Base-by-base conservation (phyloP, 2,329 filamentous ascomycete genomes). In the Corniculantispora saksenae region DNA sequence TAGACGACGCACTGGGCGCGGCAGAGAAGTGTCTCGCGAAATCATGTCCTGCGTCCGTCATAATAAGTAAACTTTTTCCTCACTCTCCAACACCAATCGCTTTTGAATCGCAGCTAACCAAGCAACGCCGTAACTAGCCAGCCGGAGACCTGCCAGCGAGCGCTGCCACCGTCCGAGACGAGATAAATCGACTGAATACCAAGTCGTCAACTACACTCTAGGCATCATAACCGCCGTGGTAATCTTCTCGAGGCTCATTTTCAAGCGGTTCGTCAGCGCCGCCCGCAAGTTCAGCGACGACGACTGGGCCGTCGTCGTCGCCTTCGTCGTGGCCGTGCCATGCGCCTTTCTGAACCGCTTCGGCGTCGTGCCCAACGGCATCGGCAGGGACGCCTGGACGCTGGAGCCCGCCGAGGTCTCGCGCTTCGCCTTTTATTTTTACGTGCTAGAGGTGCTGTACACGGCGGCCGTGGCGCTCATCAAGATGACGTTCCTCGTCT, bases 401-500 rank as follows among this genome's bases (percentile, higher is more conserved):
- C 68, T 83, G 17, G 66, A 73, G 1, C 73, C 74, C 8, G 71
- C 75, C 1, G 66, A 74, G 23, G 76, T 84, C 54, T 80, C 78
- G 55, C 70, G 72, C 0, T 79, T 84, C 54, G 67, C 77, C 5
- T 71, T 74, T 27, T 76, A 73, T 67, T 74, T 80, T n/a, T 82
- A 79, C 66, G 70, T 74, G 64, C 74, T 74, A 67, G 73, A 74
- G 12, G 66, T 72, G 48, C 45, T 81, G 32, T 81, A 83, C 70
- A 82, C 82, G 67, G 64, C 73, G 2, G 72, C 77, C 13, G 70
- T 82, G 13, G 71, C 77, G 19, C 70, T 81, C 47, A 76, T 81
- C 43, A 82, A 83, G 67, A 70, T 82, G 17, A 79, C 81, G 13
- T 76, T 85, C 59, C 75, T 84, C 6, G 75, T 81, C 69, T 82